These are phyloP conservation scores for Linderina pennispora DNA, from an alignment of 192 early-diverging fungal genomes.

Conservation along the genomic window DNA sequence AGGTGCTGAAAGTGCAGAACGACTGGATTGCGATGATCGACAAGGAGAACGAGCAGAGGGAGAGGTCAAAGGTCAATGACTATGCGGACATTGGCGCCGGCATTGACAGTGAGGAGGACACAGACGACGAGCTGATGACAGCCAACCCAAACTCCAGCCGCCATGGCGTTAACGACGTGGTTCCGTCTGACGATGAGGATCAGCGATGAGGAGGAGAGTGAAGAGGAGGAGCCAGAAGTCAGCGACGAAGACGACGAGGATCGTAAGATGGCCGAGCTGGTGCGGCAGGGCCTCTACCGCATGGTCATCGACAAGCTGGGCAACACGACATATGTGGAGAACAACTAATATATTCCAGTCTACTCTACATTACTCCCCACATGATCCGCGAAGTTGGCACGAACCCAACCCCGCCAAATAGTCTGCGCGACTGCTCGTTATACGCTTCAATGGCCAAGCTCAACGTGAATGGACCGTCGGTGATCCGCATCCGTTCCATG, in stretches of 20 bases:
- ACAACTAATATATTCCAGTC: background rate
- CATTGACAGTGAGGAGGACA: slow-evolving; percentile 7
- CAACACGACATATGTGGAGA: slow-evolving; percentile 28
- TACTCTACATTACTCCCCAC: too few species aligned
- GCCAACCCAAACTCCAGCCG: background rate
- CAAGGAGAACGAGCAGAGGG: slow-evolving; percentile 51
- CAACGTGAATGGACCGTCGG: background rate
- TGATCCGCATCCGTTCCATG: background rate
- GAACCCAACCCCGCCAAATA: background rate
- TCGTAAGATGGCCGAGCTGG: slow-evolving; percentile 23
- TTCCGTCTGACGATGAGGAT: background rate
- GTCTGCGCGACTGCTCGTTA: background rate
- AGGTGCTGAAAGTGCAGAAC: slow-evolving; percentile 70
- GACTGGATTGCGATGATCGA: slow-evolving; percentile 76
- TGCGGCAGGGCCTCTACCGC: slow-evolving; percentile 25
- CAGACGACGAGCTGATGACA: background rate
- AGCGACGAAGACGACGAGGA: slow-evolving; percentile 6
- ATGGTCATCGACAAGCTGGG: slow-evolving; percentile 31
- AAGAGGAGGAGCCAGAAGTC: background rate
- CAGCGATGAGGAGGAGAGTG: slow-evolving; percentile 3
- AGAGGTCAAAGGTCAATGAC: slow-evolving; percentile 20
- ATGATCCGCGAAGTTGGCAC: background rate
- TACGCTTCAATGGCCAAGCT: background rate
- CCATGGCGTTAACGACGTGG: too few species aligned
- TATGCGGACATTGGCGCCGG: slow-evolving; percentile 6